These are phyloP conservation scores for Ceratocystis harringtonii DNA, from an alignment of 2,329 filamentous ascomycete genomes.

Conservation along the genomic window DNA sequence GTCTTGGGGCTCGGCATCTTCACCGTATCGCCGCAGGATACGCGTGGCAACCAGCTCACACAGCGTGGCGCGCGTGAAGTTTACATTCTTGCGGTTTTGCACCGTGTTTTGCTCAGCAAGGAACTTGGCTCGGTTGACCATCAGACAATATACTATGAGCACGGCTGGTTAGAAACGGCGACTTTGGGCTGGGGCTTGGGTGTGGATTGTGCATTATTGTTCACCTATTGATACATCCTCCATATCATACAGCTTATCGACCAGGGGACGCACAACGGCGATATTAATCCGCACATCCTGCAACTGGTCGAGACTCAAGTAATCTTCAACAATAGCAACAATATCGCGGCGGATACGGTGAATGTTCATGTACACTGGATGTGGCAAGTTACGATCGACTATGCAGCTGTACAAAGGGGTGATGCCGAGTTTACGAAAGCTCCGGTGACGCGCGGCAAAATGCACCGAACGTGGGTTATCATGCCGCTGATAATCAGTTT, in stretches of 20 bases:
- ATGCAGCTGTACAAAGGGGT: slow-evolving; percentile 36
- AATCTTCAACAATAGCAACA: slow-evolving; percentile 36
- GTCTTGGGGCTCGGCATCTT: slow-evolving; percentile 55
- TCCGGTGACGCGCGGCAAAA: slow-evolving; percentile 4
- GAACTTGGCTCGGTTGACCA: slow-evolving; percentile 71
- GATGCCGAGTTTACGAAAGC: slow-evolving; percentile 7
- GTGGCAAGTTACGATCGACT: slow-evolving; percentile 42
- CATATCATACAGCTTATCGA: slow-evolving; percentile 68
- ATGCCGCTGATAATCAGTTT: neutral
- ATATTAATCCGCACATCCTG: slow-evolving; percentile 70
- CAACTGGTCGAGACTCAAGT: slow-evolving; percentile 36
- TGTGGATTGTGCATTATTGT: no score
- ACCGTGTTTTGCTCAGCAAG: slow-evolving; percentile 61
- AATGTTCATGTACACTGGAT: slow-evolving; percentile 65
- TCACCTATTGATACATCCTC: slow-evolving; percentile 56
- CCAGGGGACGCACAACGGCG: slow-evolving; percentile 61
- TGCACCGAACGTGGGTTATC: neutral
- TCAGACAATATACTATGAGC: slow-evolving; percentile 55
- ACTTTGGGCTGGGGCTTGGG: no score
- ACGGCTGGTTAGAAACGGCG: neutral
- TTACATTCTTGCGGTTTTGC: slow-evolving; percentile 66
- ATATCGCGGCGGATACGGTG: slow-evolving; percentile 55
- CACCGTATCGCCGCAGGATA: slow-evolving; percentile 62
- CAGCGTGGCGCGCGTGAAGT: slow-evolving; percentile 59
- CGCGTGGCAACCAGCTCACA: slow-evolving; percentile 70